Evolutionary conservation across 108 stramenopile genomes (phyloP), one percentile per base, ranked within the genome.

Genomic region (Nitzschia sp.): DNA sequence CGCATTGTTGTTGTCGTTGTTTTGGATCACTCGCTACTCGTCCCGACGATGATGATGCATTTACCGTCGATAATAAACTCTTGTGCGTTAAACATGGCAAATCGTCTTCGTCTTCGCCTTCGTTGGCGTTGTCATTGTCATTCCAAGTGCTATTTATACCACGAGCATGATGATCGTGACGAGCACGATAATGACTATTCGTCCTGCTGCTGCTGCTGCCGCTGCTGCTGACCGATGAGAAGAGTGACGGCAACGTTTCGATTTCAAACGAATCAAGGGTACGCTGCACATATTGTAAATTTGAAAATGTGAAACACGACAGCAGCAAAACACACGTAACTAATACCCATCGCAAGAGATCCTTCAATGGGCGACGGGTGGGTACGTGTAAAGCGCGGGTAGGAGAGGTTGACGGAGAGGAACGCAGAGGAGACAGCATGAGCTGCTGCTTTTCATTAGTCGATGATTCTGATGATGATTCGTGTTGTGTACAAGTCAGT

Each of bases 11-110:
- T 21, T 41, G 13, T 23, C 5, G 34, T 30, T 16, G 53, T 6
- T 53, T 54, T 2, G 67, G 67, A 45, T 45, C 56, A 21, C 53
- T 44, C n/a, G n/a, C n/a, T 30, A 53, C 55, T 23, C 53, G 48
- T 21, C 53, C 33, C 13, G 34, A 13, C 6, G 52, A 6, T 13
- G 34, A 13, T 21, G 52, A 6, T 4, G 50, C 33, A 17, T 34
- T 21, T 1, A 50, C 48, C n/a, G n/a, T n/a, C n/a, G n/a, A n/a
- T 19, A 21, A 17, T 4, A 66, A 19, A 22, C 19, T 15, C 21
- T 21, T 9, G 53, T 66, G 65, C 2, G 2, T 19, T 33, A 66
- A 50, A 33, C 65, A 66, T 19, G 53, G 5, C 28, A 63, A 32
- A 1, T 0, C 23, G 27, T 63, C 38, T 41, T 41, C 38, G 13